phyloP scores from a whole-genome alignment of 805 yeast species.

The Suhomyces pyralidae region DNA sequence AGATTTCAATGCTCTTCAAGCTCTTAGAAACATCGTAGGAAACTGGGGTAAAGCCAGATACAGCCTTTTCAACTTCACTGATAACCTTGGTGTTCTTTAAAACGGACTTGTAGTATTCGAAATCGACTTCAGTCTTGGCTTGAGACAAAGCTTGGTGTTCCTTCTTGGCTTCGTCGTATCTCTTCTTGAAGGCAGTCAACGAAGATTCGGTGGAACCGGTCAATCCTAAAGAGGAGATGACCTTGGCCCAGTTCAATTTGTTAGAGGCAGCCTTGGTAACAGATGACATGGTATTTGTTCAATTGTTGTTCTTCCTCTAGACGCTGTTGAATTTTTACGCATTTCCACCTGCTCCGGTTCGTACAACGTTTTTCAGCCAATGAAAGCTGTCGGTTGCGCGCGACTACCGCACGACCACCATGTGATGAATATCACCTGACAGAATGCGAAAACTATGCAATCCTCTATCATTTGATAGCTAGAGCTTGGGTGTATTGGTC shows the following conservation, averaged over 20 bases:
- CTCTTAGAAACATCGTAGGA: slow-evolving; percentile 86
- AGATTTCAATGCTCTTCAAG: slow-evolving; percentile 85
- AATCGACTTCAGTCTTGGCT: slow-evolving; percentile 79
- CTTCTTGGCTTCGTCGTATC: slow-evolving; percentile 97
- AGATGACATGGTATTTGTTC: slow-evolving; percentile 27
- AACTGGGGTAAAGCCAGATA: slow-evolving; percentile 74
- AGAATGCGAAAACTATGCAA: too few relatives aligned
- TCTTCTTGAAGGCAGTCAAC: slow-evolving; percentile 90
- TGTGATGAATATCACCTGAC: not conserved
- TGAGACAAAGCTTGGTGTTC: slow-evolving; percentile 64
- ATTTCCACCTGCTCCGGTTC: slow-evolving; percentile 1
- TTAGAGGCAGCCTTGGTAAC: slow-evolving; percentile 64
- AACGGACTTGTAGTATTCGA: slow-evolving; percentile 69
- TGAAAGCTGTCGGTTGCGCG: not conserved
- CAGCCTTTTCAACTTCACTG: slow-evolving; percentile 75
- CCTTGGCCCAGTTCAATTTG: slow-evolving; percentile 93
- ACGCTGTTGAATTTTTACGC: not conserved
- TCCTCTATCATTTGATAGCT: not conserved
- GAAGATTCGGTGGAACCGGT: slow-evolving; percentile 90
- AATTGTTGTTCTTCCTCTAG: not conserved
- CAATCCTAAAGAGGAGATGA: slow-evolving; percentile 82
- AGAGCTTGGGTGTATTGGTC: not conserved
- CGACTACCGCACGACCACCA: not conserved
- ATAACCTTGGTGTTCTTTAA: slow-evolving; percentile 81
- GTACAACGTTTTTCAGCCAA: slow-evolving; percentile 1